These are phyloP conservation scores for Mycena metata DNA, from an alignment of 768 basidiomycete genomes.

Conservation along the genomic window DNA sequence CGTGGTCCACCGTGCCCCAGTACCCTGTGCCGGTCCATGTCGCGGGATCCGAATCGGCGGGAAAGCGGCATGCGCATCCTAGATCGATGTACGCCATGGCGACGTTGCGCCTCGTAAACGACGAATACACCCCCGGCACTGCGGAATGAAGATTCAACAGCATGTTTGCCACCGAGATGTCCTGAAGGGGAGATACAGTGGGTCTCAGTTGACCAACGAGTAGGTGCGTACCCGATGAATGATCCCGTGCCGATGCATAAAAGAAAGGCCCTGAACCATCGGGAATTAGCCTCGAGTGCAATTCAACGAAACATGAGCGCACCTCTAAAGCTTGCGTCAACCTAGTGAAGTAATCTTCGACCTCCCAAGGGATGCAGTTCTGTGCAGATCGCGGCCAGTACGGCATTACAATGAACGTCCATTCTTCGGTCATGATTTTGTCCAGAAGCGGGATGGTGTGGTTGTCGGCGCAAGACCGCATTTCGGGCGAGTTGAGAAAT, in stretches of 20 bases:
- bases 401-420: conserved; percentile 38
- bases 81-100: conserved; percentile 36
- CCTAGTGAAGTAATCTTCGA: conserved; percentile 37
- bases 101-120: conserved; percentile 23
- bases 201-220: background rate
- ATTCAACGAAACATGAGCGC: conserved; percentile 10
- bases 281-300: conserved; percentile 15
- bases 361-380: conserved; percentile 36
- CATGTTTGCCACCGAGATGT: conserved; percentile 34
- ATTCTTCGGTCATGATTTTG: conserved; percentile 34
- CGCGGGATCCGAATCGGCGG: conserved; percentile 19
- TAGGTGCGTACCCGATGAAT: conserved; percentile 30
- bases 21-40: conserved; percentile 33
- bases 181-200: conserved; percentile 22
- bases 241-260: conserved; percentile 38
- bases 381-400: conserved; percentile 36
- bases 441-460: conserved; percentile 39
- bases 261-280: conserved; percentile 29
- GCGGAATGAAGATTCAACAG: conserved; percentile 35
- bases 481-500: conserved; percentile 33
- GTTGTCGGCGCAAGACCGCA: conserved; percentile 36
- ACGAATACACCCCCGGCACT: conserved; percentile 32
- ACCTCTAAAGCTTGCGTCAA: conserved; percentile 35
- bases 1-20: conserved; percentile 34
- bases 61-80: conserved; percentile 31